phyloP scores from a whole-genome alignment of 2,329 filamentous ascomycete species.

The Alternaria ventricosa region DNA sequence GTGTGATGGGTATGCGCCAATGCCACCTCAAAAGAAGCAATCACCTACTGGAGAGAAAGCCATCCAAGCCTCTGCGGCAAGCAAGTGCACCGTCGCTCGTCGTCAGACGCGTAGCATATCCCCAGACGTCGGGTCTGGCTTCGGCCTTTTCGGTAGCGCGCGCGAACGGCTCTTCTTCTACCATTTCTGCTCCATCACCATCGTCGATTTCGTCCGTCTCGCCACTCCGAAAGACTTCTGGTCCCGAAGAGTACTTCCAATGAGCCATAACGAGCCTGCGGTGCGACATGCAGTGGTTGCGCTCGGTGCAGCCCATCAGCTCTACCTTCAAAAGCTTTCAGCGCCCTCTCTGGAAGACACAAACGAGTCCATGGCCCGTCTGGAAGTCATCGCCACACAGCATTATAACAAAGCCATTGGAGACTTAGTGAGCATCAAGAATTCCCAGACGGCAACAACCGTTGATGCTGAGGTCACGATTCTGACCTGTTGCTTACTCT shows the following conservation, averaged over 20 bases:
- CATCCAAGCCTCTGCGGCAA: not conserved
- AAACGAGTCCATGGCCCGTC: slow-evolving; percentile 3
- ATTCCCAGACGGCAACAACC: not conserved
- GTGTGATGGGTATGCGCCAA: slow-evolving; percentile 12
- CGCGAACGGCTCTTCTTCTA: slow-evolving; percentile 9
- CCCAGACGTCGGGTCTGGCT: not conserved
- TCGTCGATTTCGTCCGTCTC: slow-evolving; percentile 12
- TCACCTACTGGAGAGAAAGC: not conserved
- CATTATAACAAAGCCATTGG: slow-evolving; percentile 15
- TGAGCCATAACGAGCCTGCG: slow-evolving; percentile 13
- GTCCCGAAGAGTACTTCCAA: slow-evolving; percentile 14
- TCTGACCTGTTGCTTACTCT: slow-evolving; percentile 12
- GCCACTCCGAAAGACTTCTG: slow-evolving; percentile 12
- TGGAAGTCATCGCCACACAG: slow-evolving; percentile 3
- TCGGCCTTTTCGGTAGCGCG: slow-evolving; percentile 1
- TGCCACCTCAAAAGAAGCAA: slow-evolving; percentile 3
- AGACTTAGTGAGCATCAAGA: slow-evolving; percentile 1
- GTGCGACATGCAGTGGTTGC: slow-evolving; percentile 9
- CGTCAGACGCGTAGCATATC: not conserved
- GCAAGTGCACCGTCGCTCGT: not conserved
- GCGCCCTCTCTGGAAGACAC: not conserved
- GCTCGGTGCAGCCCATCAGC: slow-evolving; percentile 11
- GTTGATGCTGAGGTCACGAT: slow-evolving; percentile 4
- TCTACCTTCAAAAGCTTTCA: slow-evolving; percentile 10
- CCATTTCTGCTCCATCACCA: slow-evolving; percentile 12